Evolutionary conservation across 2,329 filamentous ascomycete species (phyloP), one percentile per base, ranked within the genome.

Genomic region (Coniochaeta sp.): DNA sequence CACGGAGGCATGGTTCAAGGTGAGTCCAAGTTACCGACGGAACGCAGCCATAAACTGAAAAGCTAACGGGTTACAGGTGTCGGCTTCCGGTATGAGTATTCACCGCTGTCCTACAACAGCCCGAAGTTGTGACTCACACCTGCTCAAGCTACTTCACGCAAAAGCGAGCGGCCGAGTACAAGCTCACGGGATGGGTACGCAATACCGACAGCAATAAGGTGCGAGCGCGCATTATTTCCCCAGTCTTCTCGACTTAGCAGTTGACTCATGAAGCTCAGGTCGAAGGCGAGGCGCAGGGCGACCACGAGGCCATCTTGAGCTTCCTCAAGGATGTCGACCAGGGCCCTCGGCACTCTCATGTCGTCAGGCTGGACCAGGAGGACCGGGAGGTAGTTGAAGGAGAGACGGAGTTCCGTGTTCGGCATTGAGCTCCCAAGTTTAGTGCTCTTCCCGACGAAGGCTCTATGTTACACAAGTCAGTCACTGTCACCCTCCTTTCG

Each of bases 261-360:
- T 9, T 40, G 26, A n/a, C 50, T 30, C 6, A 2, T 10, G n/a
- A 14, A 28, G 1, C 9, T 7, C 46, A 96, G 89, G 91, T 97
- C 46, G 83, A 89, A 63, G 92, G 92, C 24, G 91, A 96, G 70
- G 91, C 86, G 5, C 92, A 97, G 65, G 91, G 90, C 27, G 75
- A 79, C 2, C 76, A 83, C 1, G 77, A 82, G 1, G 69, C 77
- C 2, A 66, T 97, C 24, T 69, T 82, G 50, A 79, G 82, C 51
- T 86, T 96, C 57, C 71, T 95, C 31, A 81, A 86, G 58, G 83
- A 89, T 56, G 72, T 96, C 46, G 79, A 90, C 61, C 78, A 82
- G 50, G 92, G 92, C 0, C 91, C 91, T 0, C 72, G 76, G 1
- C 75, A 81, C 51, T 85, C 91, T 1, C 79, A 79, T 22, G 92